Base-by-base conservation (phyloP, 208 protist species). In the Wallacemonas sp. region DNA sequence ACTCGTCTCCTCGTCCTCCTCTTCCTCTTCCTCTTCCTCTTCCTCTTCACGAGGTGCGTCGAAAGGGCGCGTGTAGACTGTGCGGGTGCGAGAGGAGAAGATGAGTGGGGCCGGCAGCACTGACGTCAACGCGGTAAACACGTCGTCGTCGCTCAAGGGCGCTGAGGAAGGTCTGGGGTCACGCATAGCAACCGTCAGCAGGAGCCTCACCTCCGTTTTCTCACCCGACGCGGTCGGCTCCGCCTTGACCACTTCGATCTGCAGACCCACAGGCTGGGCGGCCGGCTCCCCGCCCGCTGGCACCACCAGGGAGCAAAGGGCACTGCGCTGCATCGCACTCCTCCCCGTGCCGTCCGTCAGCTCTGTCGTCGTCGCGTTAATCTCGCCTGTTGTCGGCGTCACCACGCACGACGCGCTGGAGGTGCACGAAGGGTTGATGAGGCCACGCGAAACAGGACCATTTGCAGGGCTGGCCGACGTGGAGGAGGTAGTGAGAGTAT, bases 11-110 rank as follows among this genome's bases (percentile, higher is more conserved):
- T n/a, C n/a, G n/a, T n/a, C n/a, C n/a, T n/a, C n/a, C n/a, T n/a
- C n/a, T n/a, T n/a, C n/a, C n/a, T 49, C 42, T n/a, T 49, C 42
- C 11, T 6, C 42, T 12, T 49, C 42, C n/a, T 12, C 24, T 6
- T n/a, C 24, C 11, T 49, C 42, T 8, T 24, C 15, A 11, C 17
- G 11, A 9, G 44, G 12, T 0, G 44, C 11, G 26, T 31, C 51
- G 51, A 38, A 58, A 8, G 28, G 30, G 3, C 51, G 51, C 12
- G 12, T 27, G 5, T 26, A 58, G 5, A 58, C 51, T 4, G 30
- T 8, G 26, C 51, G 51, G 2, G 51, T 58, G 30, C 27, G 51
- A 4, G 51, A 34, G 11, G 51, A 58, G 51, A 58, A 58, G 30
- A 58, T 11, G n/a, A 58, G 31, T 21, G 51, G 51, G 0, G 51